Percentiles rank a stretch among this genome's conserved stretches.
phyloP scores from a whole-genome alignment of 768 basidiomycete genomes.

The Hygrophoropsis aurantiaca region DNA sequence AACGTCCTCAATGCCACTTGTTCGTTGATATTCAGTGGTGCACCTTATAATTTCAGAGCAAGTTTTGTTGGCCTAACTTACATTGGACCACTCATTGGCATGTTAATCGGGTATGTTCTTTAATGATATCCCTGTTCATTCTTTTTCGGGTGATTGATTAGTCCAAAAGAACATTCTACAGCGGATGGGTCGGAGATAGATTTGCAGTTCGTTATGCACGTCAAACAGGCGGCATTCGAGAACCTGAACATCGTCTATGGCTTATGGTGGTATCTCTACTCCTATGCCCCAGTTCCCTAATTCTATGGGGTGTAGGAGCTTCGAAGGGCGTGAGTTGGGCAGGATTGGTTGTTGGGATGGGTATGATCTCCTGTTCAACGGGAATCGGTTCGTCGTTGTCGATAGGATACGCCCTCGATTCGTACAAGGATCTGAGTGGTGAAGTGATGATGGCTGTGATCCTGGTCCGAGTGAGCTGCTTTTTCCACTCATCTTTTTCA shows the following conservation, averaged over 20 bases:
- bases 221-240: conserved; percentile 12
- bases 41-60: conserved; percentile 21
- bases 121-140: neutral
- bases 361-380: conserved; percentile 19
- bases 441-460: conserved; percentile 20
- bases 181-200: conserved; percentile 18
- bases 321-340: conserved; percentile 14
- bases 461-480: conserved; percentile 15
- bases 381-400: conserved; percentile 18
- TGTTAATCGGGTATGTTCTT: conserved; percentile 14
- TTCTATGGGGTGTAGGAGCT: conserved; percentile 20
- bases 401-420: conserved; percentile 18
- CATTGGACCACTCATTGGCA: conserved; percentile 19
- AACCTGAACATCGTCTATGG: conserved; percentile 23
- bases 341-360: conserved; percentile 18
- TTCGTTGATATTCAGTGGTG: conserved; percentile 16
- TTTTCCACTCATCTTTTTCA: no score
- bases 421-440: conserved; percentile 18
- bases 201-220: conserved; percentile 20
- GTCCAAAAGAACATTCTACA: conserved; percentile 13
- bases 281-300: conserved; percentile 16
- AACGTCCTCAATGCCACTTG: conserved; percentile 21
- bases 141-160: neutral
- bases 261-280: conserved; percentile 19
- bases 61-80: conserved; percentile 19